Evolutionary conservation across 441 rosid genomes (phyloP), one percentile per base, ranked within the genome.

Genomic region (Adansonia grandidieri): DNA sequence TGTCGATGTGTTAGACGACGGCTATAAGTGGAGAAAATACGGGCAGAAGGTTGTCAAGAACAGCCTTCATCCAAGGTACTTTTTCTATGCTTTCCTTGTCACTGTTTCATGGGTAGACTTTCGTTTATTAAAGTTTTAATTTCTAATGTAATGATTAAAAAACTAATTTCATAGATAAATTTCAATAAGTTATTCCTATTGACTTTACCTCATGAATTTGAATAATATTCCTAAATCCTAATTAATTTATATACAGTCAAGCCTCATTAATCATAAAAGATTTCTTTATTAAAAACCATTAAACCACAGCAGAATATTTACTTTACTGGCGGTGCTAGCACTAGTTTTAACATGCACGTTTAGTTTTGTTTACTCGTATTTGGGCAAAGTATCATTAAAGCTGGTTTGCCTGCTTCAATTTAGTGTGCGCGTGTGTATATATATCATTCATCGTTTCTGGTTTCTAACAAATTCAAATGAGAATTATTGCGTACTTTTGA

Each of bases 21-120:
- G 98, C 54, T 95, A 95, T 77, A 95, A 92, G 82, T 95, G 98
- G 98, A 91, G 98, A 78, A 95, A 95, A 89, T 95, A 95, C 76
- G 99, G 99, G 79, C 99, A 95, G 85, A 95, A 95, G 88, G 90
- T 95, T 13, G 99, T 95, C 83, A 93, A 95, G 80, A 93, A 95
- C 86, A 93, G 99, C 79, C 98, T 95, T 79, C 99, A 95, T 78
- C 99, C 99, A 28, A 91, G 99, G 99, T 93, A 90, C 20, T 9
- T 7, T 76, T 51, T 3, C 51, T 61, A 47, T 28, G 17, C 28
- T 58, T 51, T 51, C 57, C 17, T 51, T 75, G 15, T 71, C 47
- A 51, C 44, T 71, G 6, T 71, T 68, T 24, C 53, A 44, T 45
- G 28, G 17, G 56, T n/a, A 5, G 47, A 3, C 14, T 24, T 67